Evolutionary conservation across 768 basidiomycete genomes (phyloP).

Genomic region (Leccinum ochraceum): DNA sequence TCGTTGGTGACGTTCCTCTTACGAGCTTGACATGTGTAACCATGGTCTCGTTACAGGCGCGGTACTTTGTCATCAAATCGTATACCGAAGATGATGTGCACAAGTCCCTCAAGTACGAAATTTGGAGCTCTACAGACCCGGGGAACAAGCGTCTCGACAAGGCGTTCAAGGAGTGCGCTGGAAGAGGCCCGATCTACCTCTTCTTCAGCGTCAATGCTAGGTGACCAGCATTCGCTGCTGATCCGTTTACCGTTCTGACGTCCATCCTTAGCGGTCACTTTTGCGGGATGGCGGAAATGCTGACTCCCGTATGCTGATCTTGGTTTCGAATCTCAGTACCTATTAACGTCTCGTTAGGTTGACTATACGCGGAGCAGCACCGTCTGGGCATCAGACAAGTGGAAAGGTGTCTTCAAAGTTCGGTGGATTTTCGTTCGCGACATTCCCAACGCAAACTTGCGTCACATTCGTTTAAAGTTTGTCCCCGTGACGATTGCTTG

Average conservation of each 20-base stretch:
- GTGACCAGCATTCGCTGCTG: slow-evolving; percentile 31
- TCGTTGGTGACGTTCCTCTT: slow-evolving; percentile 49
- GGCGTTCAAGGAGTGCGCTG: slow-evolving; percentile 93
- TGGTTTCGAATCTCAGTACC: neutral
- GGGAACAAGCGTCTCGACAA: slow-evolving; percentile 98
- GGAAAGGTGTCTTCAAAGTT: slow-evolving; percentile 99
- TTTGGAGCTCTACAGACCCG: slow-evolving; percentile 96
- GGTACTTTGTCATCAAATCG: slow-evolving; percentile 98
- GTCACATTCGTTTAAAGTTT: slow-evolving; percentile 87
- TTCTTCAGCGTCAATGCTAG: slow-evolving; percentile 98
- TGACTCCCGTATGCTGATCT: slow-evolving; percentile 69
- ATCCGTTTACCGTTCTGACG: slow-evolving; percentile 12
- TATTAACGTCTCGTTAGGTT: slow-evolving; percentile 46
- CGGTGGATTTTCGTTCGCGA: slow-evolving; percentile 98
- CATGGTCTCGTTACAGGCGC: slow-evolving; percentile 52
- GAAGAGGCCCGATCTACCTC: slow-evolving; percentile 92
- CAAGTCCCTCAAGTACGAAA: slow-evolving; percentile 96
- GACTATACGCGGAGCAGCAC: slow-evolving; percentile 94
- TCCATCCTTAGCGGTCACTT: slow-evolving; percentile 76
- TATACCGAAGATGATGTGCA: slow-evolving; percentile 99
- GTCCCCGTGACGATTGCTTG: slow-evolving; percentile 9
- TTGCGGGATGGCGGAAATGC: slow-evolving; percentile 98
- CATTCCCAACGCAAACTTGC: slow-evolving; percentile 84
- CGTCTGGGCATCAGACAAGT: slow-evolving; percentile 99
- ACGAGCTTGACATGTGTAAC: neutral